Evolutionary conservation across 495 filamentous ascomycete species (phyloP).

Genomic region (Aeminium ludgeri): DNA sequence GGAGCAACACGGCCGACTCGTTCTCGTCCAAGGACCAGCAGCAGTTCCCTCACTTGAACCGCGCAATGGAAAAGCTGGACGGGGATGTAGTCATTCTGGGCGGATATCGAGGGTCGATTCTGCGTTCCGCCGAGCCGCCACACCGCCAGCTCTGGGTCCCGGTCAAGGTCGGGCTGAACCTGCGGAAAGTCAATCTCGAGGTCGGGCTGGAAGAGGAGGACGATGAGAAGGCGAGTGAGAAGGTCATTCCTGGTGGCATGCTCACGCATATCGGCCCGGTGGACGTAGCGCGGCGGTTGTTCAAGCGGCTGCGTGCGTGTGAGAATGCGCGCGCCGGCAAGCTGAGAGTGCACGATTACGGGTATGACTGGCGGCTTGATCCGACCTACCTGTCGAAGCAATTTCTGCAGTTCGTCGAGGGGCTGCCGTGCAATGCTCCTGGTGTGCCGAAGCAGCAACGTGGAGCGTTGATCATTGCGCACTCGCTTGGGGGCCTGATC

Average conservation of each 20-base stretch:
- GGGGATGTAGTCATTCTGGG: conserved; percentile 83
- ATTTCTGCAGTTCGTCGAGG: conserved; percentile 54
- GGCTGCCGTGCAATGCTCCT: conserved; percentile 54
- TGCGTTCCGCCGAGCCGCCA: conserved; percentile 69
- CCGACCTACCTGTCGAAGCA: conserved; percentile 57
- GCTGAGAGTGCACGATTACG: conserved; percentile 72
- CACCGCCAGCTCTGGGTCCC: conserved; percentile 82
- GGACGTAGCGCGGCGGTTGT: conserved; percentile 66
- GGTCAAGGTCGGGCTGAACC: conserved; percentile 81
- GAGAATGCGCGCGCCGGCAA: conserved; percentile 54
- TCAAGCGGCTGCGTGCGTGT: conserved; percentile 59
- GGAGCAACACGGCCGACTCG: conserved; percentile 6
- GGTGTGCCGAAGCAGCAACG: conserved; percentile 30
- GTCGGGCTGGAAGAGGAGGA: conserved; percentile 71
- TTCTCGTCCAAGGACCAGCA: conserved; percentile 17
- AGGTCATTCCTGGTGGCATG: conserved; percentile 69
- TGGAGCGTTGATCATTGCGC: conserved; percentile 71
- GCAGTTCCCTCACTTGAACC: conserved; percentile 37
- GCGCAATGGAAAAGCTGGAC: conserved; percentile 50
- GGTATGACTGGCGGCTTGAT: conserved; percentile 89
- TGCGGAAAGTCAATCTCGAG: conserved; percentile 82
- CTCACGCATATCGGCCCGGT: conserved; percentile 81
- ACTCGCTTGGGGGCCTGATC: conserved; percentile 80
- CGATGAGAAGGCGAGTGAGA: conserved; percentile 68
- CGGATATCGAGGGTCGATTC: conserved; percentile 75